A percentile compares a stretch with the other conserved stretches of the same genome.
Evolutionary conservation across 345 rosid species (phyloP).

Genomic region (Cochlearia excelsa): DNA sequence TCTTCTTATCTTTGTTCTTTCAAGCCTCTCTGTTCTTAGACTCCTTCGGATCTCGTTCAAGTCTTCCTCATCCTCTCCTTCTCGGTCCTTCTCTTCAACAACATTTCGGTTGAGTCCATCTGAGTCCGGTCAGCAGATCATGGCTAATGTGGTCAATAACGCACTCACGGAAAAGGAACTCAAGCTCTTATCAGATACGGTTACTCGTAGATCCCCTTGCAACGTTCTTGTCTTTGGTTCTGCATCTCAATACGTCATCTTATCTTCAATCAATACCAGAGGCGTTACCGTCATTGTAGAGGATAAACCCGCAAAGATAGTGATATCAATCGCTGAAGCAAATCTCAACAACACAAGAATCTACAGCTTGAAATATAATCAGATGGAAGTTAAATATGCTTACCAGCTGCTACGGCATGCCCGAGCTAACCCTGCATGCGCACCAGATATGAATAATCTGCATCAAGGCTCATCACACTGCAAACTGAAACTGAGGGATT

Average conservation of each 20-base stretch:
- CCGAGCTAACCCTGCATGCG: constrained; percentile 51
- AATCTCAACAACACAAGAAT: constrained; percentile 44
- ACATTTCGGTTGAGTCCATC: constrained; percentile 33
- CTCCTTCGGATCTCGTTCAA: constrained; percentile 51
- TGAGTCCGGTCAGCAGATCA: constrained; percentile 14
- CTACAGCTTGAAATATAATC: constrained; percentile 50
- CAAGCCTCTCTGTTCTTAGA: constrained; percentile 59
- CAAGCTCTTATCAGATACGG: constrained; percentile 46
- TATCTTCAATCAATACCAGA: constrained; percentile 57
- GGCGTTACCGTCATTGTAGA: constrained; percentile 69
- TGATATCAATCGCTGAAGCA: constrained; percentile 34
- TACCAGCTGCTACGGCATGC: constrained; percentile 75
- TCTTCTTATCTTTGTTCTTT: constrained; percentile 53
- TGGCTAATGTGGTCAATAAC: constrained; percentile 3
- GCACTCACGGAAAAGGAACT: constrained; percentile 62
- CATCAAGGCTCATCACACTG: constrained; percentile 46
- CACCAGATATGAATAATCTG: constrained; percentile 33
- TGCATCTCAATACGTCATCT: constrained; percentile 48
- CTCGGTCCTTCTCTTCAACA: constrained; percentile 35
- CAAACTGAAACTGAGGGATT: constrained; percentile 50
- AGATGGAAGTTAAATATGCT: constrained; percentile 54
- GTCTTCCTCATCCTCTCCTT: constrained; percentile 44
- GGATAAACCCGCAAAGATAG: constrained; percentile 53
- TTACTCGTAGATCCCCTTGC: constrained; percentile 61
- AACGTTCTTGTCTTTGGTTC: constrained; percentile 77